Percentiles rank a stretch among this genome's conserved stretches.
These are phyloP conservation scores for Wickerhamomyces silvicola DNA, from an alignment of 805 yeast species.

Conservation along the genomic window DNA sequence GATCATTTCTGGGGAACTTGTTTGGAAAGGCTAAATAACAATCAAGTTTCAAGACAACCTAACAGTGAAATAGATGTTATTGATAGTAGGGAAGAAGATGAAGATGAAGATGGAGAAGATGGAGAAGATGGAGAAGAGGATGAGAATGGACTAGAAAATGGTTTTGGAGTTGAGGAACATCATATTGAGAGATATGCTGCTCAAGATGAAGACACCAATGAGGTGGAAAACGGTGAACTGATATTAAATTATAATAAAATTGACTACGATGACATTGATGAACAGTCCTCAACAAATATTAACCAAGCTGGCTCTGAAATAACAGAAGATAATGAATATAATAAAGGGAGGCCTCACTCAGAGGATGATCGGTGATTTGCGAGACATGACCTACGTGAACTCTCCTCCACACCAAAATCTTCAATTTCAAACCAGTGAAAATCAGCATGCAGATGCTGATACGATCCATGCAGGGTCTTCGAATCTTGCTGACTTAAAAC, in stretches of 20 bases:
- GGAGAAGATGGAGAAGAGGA: conserved; percentile 2
- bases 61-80: conserved; percentile 4
- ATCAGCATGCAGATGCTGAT: not conserved
- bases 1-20: conserved; percentile 47
- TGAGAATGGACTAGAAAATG: conserved; percentile 5
- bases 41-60: not conserved
- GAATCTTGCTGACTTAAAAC: conserved; percentile 4
- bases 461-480: conserved; percentile 7
- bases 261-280: not conserved
- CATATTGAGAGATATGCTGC: too few relatives aligned
- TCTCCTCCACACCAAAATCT: conserved; percentile 5
- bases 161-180: conserved; percentile 9
- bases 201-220: conserved; percentile 16
- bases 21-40: conserved; percentile 17
- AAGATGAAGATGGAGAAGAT: conserved; percentile 10
- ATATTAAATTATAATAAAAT: too few relatives aligned
- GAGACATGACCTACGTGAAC: conserved; percentile 8
- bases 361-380: conserved; percentile 7
- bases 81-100: conserved; percentile 5
- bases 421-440: not conserved
- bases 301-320: too few relatives aligned
- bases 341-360: conserved; percentile 8
- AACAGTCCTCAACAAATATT: not conserved
- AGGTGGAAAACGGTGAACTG: conserved; percentile 10
- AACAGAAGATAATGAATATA: too few relatives aligned